phyloP scores from a whole-genome alignment of 2,329 filamentous ascomycete genomes.

The Claviceps spartinae region DNA sequence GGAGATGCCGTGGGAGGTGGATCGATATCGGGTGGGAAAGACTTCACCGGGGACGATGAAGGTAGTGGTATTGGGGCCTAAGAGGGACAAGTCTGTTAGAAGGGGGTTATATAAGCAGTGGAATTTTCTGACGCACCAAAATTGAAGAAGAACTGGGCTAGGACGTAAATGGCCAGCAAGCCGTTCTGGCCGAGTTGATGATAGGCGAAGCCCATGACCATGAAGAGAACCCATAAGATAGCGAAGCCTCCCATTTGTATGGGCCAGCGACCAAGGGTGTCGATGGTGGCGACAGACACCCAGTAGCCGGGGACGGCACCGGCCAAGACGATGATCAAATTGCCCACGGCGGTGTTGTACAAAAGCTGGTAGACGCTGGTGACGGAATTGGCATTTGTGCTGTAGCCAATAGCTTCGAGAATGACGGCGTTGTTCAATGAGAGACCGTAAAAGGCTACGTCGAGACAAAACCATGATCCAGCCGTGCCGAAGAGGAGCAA shows the following conservation, averaged over 20 bases:
- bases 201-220: slow-evolving; percentile 51
- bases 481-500: slow-evolving; percentile 66
- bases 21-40: slow-evolving; percentile 43
- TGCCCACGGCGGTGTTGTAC: slow-evolving; percentile 63
- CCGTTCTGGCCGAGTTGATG: slow-evolving; percentile 35
- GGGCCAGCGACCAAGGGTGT: slow-evolving; percentile 63
- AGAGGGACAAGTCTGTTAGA: background rate
- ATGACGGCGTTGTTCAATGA: slow-evolving; percentile 66
- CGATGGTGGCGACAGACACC: slow-evolving; percentile 61
- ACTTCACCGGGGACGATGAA: slow-evolving; percentile 44
- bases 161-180: slow-evolving; percentile 40
- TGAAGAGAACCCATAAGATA: slow-evolving; percentile 46
- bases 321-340: slow-evolving; percentile 65
- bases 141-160: slow-evolving; percentile 48
- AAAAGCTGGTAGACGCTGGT: slow-evolving; percentile 53
- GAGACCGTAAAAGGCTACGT: slow-evolving; percentile 50
- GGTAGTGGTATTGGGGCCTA: slow-evolving; percentile 40
- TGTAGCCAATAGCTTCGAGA: slow-evolving; percentile 58
- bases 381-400: slow-evolving; percentile 21
- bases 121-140: slow-evolving; percentile 22
- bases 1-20: slow-evolving; percentile 43
- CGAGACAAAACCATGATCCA: slow-evolving; percentile 70
- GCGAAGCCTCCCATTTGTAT: slow-evolving; percentile 56
- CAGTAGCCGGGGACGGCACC: slow-evolving; percentile 74
- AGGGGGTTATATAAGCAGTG: background rate